Base-by-base conservation (phyloP, 495 filamentous ascomycete species). In the Terfezia claveryi region DNA sequence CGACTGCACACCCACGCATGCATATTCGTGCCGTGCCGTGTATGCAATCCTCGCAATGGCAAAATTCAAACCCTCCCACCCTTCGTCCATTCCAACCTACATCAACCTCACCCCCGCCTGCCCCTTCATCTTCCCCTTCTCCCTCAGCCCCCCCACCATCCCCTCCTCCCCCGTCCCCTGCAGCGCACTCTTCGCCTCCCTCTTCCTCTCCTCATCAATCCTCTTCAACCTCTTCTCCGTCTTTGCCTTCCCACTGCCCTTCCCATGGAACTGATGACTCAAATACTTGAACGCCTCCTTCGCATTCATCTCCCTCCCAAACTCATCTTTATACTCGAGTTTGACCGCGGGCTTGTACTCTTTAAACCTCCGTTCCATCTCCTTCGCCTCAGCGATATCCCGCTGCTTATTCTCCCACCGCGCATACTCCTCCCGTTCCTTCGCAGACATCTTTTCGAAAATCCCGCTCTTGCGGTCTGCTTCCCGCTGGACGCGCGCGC, bases 261-360 rank as follows among this genome's bases (percentile, higher is more conserved):
- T 95, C 54, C 91, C 91, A 70, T 98, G 91, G 79, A 98, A 98
- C 68, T 92, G 83, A 70, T 98, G 91, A 62, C 80, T 86, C 50
- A 96, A 73, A 64, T 95, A 78, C 72, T 87, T 87, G 73, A 96
- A 98, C 1, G 91, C 91, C 69, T 98, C 91, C 72, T 96, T 98
- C 64, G 82, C 78, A 61, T 81, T 81, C 76, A 98, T 83, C 51
- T 72, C 69, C 32, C 91, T 79, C 7, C 91, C 91, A 63, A 77
- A 78, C 52, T 87, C 87, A 65, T 95, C 91, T 54, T 83, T 77
- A 57, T 98, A 95, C 68, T 82, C 83, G 55, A 98, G 74, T 65
- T 93, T 77, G 27, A 98, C 80, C 62, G 83, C 80, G 2, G 91
- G 91, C 68, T 83, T 85, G 70, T 95, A 98, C 55, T 86, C 79